Conservation (phyloP, 768 basidiomycete genomes). For the Pulveroboletus sp. region DNA sequence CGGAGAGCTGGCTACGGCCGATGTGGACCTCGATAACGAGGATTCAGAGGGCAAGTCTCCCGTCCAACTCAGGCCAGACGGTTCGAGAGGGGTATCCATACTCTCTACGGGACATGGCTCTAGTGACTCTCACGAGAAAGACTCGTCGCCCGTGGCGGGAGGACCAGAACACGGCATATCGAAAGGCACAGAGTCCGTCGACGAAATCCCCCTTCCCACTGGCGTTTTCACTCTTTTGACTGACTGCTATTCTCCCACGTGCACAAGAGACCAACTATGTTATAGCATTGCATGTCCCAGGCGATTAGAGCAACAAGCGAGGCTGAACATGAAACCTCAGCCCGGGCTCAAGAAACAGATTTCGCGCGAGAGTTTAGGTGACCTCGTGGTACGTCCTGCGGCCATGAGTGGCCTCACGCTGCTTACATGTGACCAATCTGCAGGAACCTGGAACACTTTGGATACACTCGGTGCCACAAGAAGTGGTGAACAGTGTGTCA, state of each 20-base stretch:
- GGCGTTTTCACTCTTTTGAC: conserved; percentile 96
- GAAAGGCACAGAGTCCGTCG: conserved; percentile 43
- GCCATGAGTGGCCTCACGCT: background rate
- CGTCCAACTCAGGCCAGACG: conserved; percentile 18
- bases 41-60: conserved; percentile 31
- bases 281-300: conserved; percentile 97
- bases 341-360: conserved; percentile 84
- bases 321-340: conserved; percentile 91
- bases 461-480: conserved; percentile 95
- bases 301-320: conserved; percentile 88
- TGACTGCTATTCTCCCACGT: conserved; percentile 98
- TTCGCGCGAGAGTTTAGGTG: conserved; percentile 76
- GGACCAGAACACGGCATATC: conserved; percentile 22
- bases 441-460: conserved; percentile 83
- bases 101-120: conserved; percentile 32
- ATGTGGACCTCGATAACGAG: conserved; percentile 35
- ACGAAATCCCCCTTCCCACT: conserved; percentile 73
- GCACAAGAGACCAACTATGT: conserved; percentile 89
- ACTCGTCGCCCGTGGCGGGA: conserved; percentile 26
- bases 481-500: conserved; percentile 88
- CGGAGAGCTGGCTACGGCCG: conserved; percentile 51
- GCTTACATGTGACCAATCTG: conserved; percentile 26
- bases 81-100: conserved; percentile 21
- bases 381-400: conserved; percentile 54
- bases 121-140: conserved; percentile 34